Evolutionary conservation across 768 basidiomycete species (phyloP).

Genomic region (Suillus alpinus): DNA sequence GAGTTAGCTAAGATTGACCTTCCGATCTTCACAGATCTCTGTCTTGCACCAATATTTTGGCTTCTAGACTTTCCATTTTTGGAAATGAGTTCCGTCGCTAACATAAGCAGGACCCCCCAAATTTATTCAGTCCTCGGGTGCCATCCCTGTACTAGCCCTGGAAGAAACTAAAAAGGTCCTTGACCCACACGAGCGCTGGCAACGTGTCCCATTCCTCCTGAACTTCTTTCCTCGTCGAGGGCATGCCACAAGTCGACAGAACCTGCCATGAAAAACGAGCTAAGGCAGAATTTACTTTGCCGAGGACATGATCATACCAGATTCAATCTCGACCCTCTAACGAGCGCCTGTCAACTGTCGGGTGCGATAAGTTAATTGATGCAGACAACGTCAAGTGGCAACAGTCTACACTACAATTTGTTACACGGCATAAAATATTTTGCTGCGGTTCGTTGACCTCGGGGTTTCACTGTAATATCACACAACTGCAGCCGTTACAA

Average conservation of each 20-base stretch:
- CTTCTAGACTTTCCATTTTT: slow-evolving; percentile 2
- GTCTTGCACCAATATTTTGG: background rate
- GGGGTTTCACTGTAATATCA: background rate
- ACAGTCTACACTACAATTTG: background rate
- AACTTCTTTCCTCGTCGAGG: slow-evolving; percentile 5
- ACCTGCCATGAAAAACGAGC: slow-evolving; percentile 2
- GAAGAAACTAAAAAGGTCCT: background rate
- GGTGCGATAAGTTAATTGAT: slow-evolving; percentile 5
- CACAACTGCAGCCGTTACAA: background rate
- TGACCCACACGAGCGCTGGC: background rate
- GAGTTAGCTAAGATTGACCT: slow-evolving; percentile 12
- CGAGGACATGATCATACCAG: background rate
- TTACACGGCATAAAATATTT: background rate
- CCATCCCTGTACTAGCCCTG: slow-evolving; percentile 5
- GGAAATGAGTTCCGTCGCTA: slow-evolving; percentile 7
- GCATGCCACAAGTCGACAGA: slow-evolving; percentile 4
- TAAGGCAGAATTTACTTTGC: background rate
- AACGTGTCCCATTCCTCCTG: background rate
- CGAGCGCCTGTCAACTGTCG: background rate
- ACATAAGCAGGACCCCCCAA: slow-evolving; percentile 14
- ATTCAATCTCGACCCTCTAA: background rate
- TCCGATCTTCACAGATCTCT: background rate
- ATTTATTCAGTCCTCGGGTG: slow-evolving; percentile 1
- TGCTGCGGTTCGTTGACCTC: background rate
- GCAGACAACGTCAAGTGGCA: background rate